phyloP scores from a whole-genome alignment of 768 basidiomycete species.

The Dacryopinax primogenitus region DNA sequence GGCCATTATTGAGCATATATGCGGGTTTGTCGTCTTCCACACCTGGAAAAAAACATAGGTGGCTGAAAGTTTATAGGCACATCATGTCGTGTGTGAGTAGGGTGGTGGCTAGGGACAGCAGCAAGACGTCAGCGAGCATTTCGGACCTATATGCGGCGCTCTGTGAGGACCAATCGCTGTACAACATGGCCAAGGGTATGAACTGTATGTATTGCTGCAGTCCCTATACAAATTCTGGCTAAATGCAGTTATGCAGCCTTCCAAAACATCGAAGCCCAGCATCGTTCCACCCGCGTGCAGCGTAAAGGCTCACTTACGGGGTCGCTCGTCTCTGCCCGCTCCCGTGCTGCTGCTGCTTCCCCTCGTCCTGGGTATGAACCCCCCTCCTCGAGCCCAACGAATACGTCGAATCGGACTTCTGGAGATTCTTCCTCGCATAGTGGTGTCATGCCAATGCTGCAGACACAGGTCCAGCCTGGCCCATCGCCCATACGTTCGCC shows the following conservation, averaged over 20 bases:
- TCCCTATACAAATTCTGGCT: not conserved
- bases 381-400: not conserved
- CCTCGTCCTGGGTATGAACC: not conserved
- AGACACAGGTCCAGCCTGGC: not conserved
- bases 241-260: not conserved
- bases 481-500: not conserved
- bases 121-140: conserved; percentile 55
- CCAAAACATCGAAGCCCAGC: conserved; percentile 14
- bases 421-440: conserved; percentile 10
- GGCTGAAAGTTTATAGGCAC: conserved; percentile 46
- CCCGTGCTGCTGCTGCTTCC: conserved; percentile 5
- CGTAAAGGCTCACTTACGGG: not conserved
- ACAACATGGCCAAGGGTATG: conserved; percentile 73
- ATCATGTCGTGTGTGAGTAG: conserved; percentile 70
- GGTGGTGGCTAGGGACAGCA: conserved; percentile 76
- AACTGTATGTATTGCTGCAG: conserved; percentile 42
- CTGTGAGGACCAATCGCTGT: conserved; percentile 81
- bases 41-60: not conserved
- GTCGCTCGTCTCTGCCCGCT: not conserved
- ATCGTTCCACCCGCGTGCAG: conserved; percentile 13
- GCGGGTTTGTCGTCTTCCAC: conserved; percentile 51
- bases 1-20: conserved; percentile 82
- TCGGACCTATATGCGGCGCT: conserved; percentile 79
- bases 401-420: conserved; percentile 7
- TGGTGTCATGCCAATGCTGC: not conserved